Conservation (phyloP, 2,329 filamentous ascomycete genomes). For the Coniochaeta prunicola region DNA sequence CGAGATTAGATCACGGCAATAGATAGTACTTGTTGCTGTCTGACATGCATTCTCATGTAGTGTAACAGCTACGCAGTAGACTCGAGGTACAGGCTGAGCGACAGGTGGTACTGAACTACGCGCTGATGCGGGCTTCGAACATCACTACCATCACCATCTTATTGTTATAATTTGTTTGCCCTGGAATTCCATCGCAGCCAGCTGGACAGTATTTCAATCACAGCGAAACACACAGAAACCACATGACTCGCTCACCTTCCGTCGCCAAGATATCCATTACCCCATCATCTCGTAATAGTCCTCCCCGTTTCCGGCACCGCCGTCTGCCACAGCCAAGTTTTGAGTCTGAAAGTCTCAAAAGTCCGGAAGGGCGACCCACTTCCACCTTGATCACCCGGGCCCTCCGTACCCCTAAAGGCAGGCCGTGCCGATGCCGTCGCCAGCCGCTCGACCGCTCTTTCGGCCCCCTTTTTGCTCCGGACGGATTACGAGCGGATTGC, state of each 20-base stretch:
- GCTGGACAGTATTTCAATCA: background rate
- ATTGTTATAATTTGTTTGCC: too few relatives aligned
- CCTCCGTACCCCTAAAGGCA: constrained; percentile 3
- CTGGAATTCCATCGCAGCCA: background rate
- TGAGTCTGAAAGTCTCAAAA: too few relatives aligned
- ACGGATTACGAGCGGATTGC: background rate
- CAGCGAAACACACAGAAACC: background rate
- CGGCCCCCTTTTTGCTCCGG: background rate
- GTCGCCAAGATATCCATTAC: background rate
- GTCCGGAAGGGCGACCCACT: background rate
- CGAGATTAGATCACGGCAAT: too few relatives aligned
- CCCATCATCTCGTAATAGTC: constrained; percentile 1
- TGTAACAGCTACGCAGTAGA: too few relatives aligned
- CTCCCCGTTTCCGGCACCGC: background rate
- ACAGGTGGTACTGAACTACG: too few relatives aligned
- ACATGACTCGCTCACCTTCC: background rate
- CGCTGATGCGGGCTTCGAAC: too few relatives aligned
- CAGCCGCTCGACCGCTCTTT: background rate
- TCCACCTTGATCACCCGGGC: background rate
- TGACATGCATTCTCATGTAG: too few relatives aligned
- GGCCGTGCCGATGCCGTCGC: constrained; percentile 1
- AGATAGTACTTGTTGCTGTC: too few relatives aligned
- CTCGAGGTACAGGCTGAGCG: too few relatives aligned
- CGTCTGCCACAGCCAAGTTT: background rate
- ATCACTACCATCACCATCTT: too few relatives aligned